A percentile compares a stretch with the other conserved stretches of the same genome.
These are phyloP conservation scores for Pleurotus cornucopiae DNA, from an alignment of 768 basidiomycete species.

Conservation along the genomic window DNA sequence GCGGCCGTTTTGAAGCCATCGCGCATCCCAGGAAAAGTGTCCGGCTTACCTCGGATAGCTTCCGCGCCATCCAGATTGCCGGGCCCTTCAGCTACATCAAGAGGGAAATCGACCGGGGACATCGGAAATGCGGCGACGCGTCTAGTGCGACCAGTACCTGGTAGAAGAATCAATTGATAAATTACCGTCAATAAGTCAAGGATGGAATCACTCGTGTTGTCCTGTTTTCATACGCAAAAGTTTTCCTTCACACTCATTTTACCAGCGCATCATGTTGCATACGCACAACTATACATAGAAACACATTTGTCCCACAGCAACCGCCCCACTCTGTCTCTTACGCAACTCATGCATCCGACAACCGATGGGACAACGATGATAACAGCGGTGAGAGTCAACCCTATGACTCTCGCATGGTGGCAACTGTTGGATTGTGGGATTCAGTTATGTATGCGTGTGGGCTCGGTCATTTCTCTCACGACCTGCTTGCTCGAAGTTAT, in stretches of 20 bases:
- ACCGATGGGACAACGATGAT: too few species aligned
- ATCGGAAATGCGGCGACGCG: not conserved
- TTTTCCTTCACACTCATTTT: not conserved
- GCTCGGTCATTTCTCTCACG: too few species aligned
- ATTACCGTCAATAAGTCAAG: not conserved
- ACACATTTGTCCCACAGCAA: too few species aligned
- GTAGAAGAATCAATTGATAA: not conserved
- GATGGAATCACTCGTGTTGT: not conserved
- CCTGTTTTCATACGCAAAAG: not conserved
- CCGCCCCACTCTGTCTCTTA: too few species aligned
- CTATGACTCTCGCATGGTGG: too few species aligned
- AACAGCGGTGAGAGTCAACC: too few species aligned
- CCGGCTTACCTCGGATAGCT: constrained; percentile 2
- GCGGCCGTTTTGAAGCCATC: not conserved
- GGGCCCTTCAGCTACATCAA: not conserved
- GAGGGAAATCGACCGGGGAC: not conserved
- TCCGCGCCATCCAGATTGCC: constrained; percentile 4
- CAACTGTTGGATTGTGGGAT: too few species aligned
- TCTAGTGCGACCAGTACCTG: not conserved
- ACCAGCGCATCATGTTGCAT: not conserved
- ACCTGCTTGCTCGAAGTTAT: too few species aligned
- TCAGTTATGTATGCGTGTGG: too few species aligned
- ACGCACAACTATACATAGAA: not conserved
- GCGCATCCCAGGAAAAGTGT: not conserved
- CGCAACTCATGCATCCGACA: too few species aligned